phyloP scores from a whole-genome alignment of 768 basidiomycete genomes.

The Leucocoprinus leucothites region DNA sequence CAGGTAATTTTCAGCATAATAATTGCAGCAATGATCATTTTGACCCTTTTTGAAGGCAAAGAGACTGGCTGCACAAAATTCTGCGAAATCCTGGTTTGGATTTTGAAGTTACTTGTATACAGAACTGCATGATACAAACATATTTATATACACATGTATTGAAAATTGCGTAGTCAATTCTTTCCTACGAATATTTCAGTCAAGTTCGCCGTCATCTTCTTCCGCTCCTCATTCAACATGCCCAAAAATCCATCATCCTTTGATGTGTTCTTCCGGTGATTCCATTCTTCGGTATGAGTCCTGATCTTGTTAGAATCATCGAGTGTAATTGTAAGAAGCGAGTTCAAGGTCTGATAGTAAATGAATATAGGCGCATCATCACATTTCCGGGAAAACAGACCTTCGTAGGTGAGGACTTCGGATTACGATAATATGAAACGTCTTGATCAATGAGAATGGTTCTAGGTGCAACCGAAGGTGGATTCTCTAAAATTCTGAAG shows the following conservation, averaged over 20 bases:
- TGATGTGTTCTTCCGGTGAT: conserved; percentile 35
- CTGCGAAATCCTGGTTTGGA: conserved; percentile 65
- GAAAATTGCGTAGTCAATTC: conserved; percentile 7
- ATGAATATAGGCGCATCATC: no score
- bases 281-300: conserved; percentile 42
- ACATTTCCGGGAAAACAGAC: conserved; percentile 15
- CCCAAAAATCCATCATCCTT: conserved; percentile 41
- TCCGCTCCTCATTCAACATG: conserved; percentile 41
- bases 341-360: conserved; percentile 32
- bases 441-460: conserved; percentile 45
- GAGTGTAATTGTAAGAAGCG: conserved; percentile 37
- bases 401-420: conserved; percentile 38
- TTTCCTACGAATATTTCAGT: conserved; percentile 30
- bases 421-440: conserved; percentile 40
- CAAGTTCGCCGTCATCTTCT: conserved; percentile 36
- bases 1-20: conserved; percentile 39
- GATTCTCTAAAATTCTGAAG: conserved; percentile 40
- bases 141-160: not conserved
- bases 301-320: conserved; percentile 33
- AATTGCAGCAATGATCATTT: not conserved
- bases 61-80: conserved; percentile 57
- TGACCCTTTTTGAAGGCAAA: conserved; percentile 46
- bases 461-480: conserved; percentile 30
- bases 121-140: no score
- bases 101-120: conserved; percentile 28